Percentiles rank a stretch among this genome's conserved stretches.
Conservation (phyloP, 305 asterid species). For the Fraxinus greggii region DNA sequence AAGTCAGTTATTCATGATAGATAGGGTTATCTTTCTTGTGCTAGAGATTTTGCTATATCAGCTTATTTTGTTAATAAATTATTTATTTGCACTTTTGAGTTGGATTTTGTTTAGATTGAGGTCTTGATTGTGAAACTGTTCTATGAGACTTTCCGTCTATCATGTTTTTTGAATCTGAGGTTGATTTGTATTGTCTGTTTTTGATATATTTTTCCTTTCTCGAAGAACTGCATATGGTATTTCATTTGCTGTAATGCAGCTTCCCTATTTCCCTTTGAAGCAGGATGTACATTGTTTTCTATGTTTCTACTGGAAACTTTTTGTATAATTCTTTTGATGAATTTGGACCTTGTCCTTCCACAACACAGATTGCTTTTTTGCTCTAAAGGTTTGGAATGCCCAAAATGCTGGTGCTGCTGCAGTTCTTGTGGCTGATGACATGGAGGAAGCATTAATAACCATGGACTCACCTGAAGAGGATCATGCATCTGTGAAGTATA, state of each 20-base stretch:
- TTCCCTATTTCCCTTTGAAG: not conserved
- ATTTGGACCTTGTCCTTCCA: conserved; percentile 14
- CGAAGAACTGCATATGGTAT: not conserved
- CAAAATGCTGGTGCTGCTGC: conserved; percentile 98
- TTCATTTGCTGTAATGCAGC: not conserved
- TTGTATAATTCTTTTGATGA: conserved; percentile 7
- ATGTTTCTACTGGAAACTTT: conserved; percentile 1
- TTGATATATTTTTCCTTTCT: not conserved
- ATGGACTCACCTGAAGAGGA: conserved; percentile 94
- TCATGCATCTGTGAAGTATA: conserved; percentile 52
- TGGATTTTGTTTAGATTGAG: not conserved
- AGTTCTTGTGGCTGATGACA: conserved; percentile 79
- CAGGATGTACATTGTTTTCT: not conserved
- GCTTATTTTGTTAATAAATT: conserved; percentile 10
- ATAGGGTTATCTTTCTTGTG: not conserved
- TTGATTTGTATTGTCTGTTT: not conserved
- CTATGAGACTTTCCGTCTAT: not conserved
- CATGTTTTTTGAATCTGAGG: not conserved
- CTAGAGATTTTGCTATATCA: conserved; percentile 16
- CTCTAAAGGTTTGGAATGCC: conserved; percentile 95
- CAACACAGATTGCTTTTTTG: conserved; percentile 90
- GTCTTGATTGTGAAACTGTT: not conserved
- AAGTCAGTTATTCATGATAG: not conserved
- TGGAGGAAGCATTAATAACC: conserved; percentile 77
- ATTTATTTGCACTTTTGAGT: conserved; percentile 14